These are phyloP conservation scores for Mesembryanthemum crystallinum DNA, from an alignment of 148 eudicot genomes.

Conservation along the genomic window DNA sequence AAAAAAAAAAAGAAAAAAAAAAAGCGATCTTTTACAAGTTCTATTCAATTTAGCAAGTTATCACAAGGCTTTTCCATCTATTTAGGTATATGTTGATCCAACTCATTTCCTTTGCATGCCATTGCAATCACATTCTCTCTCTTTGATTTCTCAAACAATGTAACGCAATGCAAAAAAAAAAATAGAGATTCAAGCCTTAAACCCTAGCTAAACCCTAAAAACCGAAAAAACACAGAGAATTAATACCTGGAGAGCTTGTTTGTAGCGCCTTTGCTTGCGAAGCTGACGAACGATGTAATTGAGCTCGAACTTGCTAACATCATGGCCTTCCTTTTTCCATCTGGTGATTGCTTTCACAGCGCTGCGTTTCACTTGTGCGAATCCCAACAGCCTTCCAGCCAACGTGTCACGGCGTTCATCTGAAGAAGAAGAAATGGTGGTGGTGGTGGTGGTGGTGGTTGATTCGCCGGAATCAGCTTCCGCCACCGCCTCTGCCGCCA, in stretches of 20 bases:
- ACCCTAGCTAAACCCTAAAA: background rate
- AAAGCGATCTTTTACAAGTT: no score
- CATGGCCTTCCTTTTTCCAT: slow-evolving; percentile 79
- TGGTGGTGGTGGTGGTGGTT: slow-evolving; percentile 3
- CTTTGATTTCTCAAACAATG: no score
- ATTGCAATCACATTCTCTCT: no score
- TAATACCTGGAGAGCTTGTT: slow-evolving; percentile 88
- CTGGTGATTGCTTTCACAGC: slow-evolving; percentile 55
- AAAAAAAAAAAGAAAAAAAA: no score
- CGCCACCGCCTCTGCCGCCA: slow-evolving; percentile 7
- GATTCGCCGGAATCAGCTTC: background rate
- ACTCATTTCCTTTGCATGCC: no score
- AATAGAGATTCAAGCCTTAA: background rate
- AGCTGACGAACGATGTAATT: slow-evolving; percentile 78
- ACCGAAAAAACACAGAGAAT: background rate
- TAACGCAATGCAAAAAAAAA: background rate
- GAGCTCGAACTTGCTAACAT: slow-evolving; percentile 66
- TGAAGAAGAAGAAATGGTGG: slow-evolving; percentile 11
- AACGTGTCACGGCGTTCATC: slow-evolving; percentile 46
- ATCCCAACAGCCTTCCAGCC: slow-evolving; percentile 50
- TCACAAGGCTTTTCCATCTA: no score
- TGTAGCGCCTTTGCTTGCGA: slow-evolving; percentile 60
- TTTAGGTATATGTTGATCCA: no score
- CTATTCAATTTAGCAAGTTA: no score
- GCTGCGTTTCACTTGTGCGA: slow-evolving; percentile 67